A percentile compares a stretch with the other conserved stretches of the same genome.
Evolutionary conservation across 1,284 basidiomycete species (phyloP).

Genomic region (Ceratobasidium sp.): DNA sequence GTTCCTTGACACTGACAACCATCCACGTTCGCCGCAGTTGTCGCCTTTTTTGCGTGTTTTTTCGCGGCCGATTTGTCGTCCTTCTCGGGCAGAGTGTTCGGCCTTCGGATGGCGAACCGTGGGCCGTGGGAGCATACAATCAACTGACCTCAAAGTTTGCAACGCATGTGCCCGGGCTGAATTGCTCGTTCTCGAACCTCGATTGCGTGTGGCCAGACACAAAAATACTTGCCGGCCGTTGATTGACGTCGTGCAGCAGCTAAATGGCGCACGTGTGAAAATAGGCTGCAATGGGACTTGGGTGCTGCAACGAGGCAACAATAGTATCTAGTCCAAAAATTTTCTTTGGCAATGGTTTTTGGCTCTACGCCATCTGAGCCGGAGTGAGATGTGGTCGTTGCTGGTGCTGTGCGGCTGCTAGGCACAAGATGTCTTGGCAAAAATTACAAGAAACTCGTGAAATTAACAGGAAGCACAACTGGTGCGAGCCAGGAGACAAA

Average conservation of each 20-base stretch:
- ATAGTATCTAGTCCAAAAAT: too few relatives aligned
- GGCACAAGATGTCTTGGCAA: too few relatives aligned
- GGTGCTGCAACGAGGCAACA: not conserved
- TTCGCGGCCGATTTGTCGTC: not conserved
- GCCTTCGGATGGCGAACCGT: not conserved
- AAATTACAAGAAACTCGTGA: too few relatives aligned
- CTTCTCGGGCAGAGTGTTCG: conserved; percentile 15
- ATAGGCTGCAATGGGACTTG: too few relatives aligned
- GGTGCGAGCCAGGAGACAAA: too few relatives aligned
- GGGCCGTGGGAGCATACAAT: conserved; percentile 26
- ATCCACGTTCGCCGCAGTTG: not conserved
- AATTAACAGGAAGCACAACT: too few relatives aligned
- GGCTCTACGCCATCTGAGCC: too few relatives aligned
- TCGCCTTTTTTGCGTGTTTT: conserved; percentile 2
- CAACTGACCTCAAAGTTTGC: conserved; percentile 1
- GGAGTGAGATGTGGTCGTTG: too few relatives aligned
- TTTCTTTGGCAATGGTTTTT: too few relatives aligned
- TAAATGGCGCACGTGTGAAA: too few relatives aligned
- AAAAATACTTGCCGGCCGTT: not conserved
- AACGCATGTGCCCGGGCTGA: not conserved
- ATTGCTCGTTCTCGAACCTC: not conserved
- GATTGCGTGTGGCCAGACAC: conserved; percentile 16
- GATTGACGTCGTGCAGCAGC: not conserved
- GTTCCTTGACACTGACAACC: conserved; percentile 25
- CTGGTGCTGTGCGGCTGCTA: too few relatives aligned